Evolutionary conservation across 768 basidiomycete species (phyloP).

Genomic region (Boletales sp.): DNA sequence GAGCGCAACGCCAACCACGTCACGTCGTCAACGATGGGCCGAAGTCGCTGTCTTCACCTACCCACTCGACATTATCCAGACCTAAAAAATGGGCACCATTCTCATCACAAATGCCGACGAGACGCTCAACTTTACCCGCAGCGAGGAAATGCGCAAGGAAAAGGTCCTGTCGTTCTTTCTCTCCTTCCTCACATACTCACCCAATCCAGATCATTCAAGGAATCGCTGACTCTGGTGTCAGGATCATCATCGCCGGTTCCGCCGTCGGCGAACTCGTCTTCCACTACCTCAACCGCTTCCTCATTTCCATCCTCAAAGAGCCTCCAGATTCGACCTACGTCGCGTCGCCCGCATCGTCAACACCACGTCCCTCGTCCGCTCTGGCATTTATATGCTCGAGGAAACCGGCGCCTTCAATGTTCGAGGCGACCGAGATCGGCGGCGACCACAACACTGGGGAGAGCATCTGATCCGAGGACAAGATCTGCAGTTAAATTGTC

Average conservation of each 20-base stretch:
- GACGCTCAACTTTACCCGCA: slow-evolving; percentile 93
- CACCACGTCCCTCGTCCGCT: slow-evolving; percentile 91
- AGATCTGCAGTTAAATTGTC: slow-evolving; percentile 49
- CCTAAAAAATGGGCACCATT: slow-evolving; percentile 98
- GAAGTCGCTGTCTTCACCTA: slow-evolving; percentile 97
- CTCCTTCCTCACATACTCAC: neutral
- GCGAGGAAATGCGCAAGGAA: slow-evolving; percentile 97
- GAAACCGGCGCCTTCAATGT: slow-evolving; percentile 94
- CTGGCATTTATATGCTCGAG: slow-evolving; percentile 94
- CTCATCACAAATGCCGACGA: slow-evolving; percentile 93
- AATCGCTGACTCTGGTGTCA: slow-evolving; percentile 93
- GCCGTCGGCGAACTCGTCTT: slow-evolving; percentile 92
- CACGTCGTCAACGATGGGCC: slow-evolving; percentile 64
- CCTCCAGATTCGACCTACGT: slow-evolving; percentile 95
- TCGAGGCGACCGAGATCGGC: slow-evolving; percentile 95
- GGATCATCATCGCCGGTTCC: slow-evolving; percentile 90
- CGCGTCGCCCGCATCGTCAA: slow-evolving; percentile 92
- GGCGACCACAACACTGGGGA: slow-evolving; percentile 98
- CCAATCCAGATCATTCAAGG: slow-evolving; percentile 83
- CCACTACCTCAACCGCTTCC: slow-evolving; percentile 92
- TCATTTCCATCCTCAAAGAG: slow-evolving; percentile 95
- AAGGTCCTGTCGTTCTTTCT: slow-evolving; percentile 43
- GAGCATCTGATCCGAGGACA: no score
- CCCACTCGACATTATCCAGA: slow-evolving; percentile 90
- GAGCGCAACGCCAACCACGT: slow-evolving; percentile 88